phyloP scores from a whole-genome alignment of 1,284 basidiomycete species.

The Rhodotorula glutinis region DNA sequence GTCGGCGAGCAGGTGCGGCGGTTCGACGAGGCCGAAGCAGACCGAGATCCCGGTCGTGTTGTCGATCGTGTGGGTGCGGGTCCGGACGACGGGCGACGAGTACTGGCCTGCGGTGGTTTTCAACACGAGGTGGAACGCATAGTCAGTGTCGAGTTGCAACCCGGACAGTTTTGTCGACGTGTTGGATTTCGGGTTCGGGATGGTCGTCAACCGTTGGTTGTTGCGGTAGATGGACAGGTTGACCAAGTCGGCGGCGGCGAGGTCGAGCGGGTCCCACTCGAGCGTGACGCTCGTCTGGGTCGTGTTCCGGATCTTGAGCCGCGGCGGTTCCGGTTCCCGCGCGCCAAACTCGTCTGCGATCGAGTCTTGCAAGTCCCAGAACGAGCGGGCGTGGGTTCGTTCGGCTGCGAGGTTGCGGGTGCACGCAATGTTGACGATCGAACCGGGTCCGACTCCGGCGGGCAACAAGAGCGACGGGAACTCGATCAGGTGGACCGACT shows the following conservation, averaged over 20 bases:
- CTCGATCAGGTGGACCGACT: conserved; percentile 73
- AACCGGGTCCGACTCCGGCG: conserved; percentile 81
- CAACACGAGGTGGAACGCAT: conserved; percentile 85
- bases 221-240: conserved; percentile 89
- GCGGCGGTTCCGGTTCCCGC: conserved; percentile 65
- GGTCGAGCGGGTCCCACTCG: conserved; percentile 56
- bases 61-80: conserved; percentile 85
- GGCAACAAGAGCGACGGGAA: conserved; percentile 90
- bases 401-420: conserved; percentile 79
- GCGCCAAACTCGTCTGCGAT: conserved; percentile 74
- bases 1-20: conserved; percentile 68
- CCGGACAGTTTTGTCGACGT: conserved; percentile 87
- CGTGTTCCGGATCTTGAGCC: conserved; percentile 72
- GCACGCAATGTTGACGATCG: conserved; percentile 94
- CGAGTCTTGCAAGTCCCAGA: conserved; percentile 73
- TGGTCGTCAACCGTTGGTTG: conserved; percentile 75
- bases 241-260: conserved; percentile 78
- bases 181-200: conserved; percentile 73
- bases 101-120: conserved; percentile 82
- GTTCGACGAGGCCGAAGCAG: conserved; percentile 83
- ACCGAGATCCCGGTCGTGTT: conserved; percentile 90
- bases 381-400: conserved; percentile 68
- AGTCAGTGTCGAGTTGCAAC: conserved; percentile 74
- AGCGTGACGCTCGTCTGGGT: conserved; percentile 76
- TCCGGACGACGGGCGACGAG: conserved; percentile 73